phyloP scores from a whole-genome alignment of 2,329 filamentous ascomycete genomes.

The Didymella exigua region DNA sequence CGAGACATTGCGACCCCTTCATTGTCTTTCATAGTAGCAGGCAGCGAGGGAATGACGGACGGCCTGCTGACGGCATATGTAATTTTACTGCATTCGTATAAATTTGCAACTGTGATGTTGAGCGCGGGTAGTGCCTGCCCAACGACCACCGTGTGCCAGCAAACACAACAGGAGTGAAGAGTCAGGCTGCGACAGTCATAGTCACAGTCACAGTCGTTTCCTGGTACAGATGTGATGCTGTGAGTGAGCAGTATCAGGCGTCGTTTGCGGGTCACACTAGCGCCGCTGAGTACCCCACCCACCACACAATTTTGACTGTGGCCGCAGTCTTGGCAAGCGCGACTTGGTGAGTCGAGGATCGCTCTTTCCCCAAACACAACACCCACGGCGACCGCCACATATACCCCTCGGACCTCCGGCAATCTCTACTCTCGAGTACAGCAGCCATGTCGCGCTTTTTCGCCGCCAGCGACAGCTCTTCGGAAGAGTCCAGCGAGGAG shows the following conservation, averaged over 20 bases:
- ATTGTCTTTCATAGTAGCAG: constrained; percentile 11
- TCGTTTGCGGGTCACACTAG: constrained; percentile 5
- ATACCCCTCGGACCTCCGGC: constrained; percentile 29
- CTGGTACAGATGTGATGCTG: not conserved
- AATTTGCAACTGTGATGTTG: constrained; percentile 19
- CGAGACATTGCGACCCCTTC: constrained; percentile 4
- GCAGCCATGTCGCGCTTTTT: constrained; percentile 81
- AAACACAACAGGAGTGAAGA: not conserved
- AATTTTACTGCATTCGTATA: constrained; percentile 45
- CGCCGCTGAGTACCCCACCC: not conserved
- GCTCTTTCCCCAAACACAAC: constrained; percentile 11
- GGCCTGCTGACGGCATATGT: constrained; percentile 28
- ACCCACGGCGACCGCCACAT: constrained; percentile 29
- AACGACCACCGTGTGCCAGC: not conserved
- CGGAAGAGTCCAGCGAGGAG: constrained; percentile 91
- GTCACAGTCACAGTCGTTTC: not conserved
- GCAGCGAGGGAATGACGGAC: constrained; percentile 2
- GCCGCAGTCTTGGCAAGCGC: constrained; percentile 16
- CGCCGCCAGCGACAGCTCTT: constrained; percentile 92
- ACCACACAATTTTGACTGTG: constrained; percentile 17
- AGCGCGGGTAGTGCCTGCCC: not conserved
- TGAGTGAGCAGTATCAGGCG: not conserved
- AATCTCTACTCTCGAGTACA: constrained; percentile 31
- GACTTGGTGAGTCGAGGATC: constrained; percentile 21
- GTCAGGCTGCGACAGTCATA: not conserved